These are phyloP conservation scores for Symbiodinium natans DNA, from an alignment of 73 alveolate species.

Conservation along the genomic window DNA sequence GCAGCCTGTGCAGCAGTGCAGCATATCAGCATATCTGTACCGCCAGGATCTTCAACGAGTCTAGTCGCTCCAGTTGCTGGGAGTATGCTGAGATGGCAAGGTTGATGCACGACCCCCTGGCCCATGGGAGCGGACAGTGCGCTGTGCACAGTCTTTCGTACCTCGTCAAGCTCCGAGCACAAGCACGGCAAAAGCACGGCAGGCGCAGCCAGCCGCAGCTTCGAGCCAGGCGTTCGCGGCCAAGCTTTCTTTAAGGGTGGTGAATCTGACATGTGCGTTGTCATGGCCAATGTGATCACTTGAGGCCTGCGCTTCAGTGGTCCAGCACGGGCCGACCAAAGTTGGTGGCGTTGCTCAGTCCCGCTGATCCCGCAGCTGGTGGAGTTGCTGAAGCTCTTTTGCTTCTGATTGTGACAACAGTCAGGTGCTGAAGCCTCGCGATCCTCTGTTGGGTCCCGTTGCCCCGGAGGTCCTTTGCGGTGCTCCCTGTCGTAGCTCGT, in stretches of 20 bases:
- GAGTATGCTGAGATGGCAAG: too few relatives aligned
- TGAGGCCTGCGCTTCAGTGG: constrained; percentile 84
- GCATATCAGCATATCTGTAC: too few relatives aligned
- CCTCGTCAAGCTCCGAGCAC: too few relatives aligned
- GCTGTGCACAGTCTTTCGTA: too few relatives aligned
- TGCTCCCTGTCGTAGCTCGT: background rate
- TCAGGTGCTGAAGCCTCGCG: constrained; percentile 81
- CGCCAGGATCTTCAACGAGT: too few relatives aligned
- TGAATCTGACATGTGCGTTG: background rate
- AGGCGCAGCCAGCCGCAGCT: background rate
- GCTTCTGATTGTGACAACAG: too few relatives aligned
- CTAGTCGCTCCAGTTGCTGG: too few relatives aligned
- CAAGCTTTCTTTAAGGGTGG: background rate
- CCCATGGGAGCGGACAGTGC: constrained; percentile 80
- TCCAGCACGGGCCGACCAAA: constrained; percentile 54
- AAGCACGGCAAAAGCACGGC: too few relatives aligned
- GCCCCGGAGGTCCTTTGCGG: constrained; percentile 1
- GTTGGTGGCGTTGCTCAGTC: background rate
- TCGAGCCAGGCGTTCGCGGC: background rate
- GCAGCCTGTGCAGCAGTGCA: background rate
- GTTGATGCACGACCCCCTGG: constrained; percentile 49
- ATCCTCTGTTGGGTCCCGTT: background rate
- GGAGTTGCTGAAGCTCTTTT: background rate
- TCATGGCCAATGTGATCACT: background rate
- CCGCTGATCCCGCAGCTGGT: background rate